Conservation (phyloP, 2,329 filamentous ascomycete genomes). For the Aspergillus felis region DNA sequence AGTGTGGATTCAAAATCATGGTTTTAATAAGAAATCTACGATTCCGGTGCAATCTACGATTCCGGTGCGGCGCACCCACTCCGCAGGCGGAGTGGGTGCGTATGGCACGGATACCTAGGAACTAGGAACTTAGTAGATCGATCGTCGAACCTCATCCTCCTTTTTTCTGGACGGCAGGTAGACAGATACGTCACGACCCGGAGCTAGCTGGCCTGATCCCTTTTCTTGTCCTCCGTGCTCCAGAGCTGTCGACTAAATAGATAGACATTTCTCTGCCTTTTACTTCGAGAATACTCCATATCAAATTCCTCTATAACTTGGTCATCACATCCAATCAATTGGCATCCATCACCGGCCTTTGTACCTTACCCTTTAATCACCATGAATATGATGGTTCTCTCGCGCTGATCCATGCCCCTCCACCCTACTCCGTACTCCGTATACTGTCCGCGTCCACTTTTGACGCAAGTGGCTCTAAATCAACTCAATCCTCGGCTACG, state of each 20-base stretch:
- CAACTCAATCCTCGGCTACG: not conserved
- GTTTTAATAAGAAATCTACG: no score
- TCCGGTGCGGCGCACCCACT: no score
- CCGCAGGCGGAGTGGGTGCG: no score
- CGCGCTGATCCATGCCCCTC: not conserved
- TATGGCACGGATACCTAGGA: no score
- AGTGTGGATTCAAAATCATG: no score
- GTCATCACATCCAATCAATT: not conserved
- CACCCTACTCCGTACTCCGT: no score
- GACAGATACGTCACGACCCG: not conserved
- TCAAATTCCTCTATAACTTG: not conserved
- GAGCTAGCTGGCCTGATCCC: not conserved
- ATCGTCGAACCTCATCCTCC: not conserved
- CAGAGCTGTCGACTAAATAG: not conserved
- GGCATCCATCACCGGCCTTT: not conserved
- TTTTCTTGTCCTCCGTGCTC: not conserved
- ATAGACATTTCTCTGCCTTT: not conserved
- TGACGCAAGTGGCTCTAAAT: conserved; percentile 27
- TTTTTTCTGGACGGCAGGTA: not conserved
- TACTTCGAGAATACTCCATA: not conserved
- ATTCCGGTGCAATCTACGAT: no score
- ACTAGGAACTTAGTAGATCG: not conserved
- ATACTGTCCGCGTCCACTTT: conserved; percentile 19
- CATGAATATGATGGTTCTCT: not conserved
- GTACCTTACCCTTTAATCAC: not conserved